Percentiles rank a stretch among this genome's conserved stretches.
Conservation (phyloP, 176 grass and related monocot genomes). For the Oryza glumipatula region DNA sequence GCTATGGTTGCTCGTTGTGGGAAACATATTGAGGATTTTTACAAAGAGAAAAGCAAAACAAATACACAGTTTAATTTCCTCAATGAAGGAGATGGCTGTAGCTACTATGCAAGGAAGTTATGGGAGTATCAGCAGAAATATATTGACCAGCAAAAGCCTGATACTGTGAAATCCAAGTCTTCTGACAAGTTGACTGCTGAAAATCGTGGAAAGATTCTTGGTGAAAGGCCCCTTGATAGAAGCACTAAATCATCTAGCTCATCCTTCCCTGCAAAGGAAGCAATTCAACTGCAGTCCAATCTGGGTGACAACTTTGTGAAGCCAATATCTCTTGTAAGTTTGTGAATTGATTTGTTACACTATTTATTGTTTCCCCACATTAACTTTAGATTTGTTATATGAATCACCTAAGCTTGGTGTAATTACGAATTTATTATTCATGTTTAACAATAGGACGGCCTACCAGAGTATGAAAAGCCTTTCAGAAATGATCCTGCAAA, state of each 20-base stretch:
- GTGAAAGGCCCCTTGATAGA: slow-evolving; percentile 89
- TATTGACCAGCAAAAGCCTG: slow-evolving; percentile 49
- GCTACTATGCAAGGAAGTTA: slow-evolving; percentile 83
- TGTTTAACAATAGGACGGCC: slow-evolving; percentile 58
- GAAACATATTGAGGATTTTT: slow-evolving; percentile 95
- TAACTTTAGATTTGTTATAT: slow-evolving; percentile 8
- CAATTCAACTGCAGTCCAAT: slow-evolving; percentile 75
- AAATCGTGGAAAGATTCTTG: slow-evolving; percentile 86
- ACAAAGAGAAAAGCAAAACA: slow-evolving; percentile 84
- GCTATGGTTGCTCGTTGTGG: slow-evolving; percentile 86
- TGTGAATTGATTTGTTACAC: slow-evolving; percentile 10
- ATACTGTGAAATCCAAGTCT: slow-evolving; percentile 50
- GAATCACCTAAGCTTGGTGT: slow-evolving; percentile 29
- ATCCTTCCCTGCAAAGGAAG: slow-evolving; percentile 57
- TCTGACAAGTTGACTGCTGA: slow-evolving; percentile 78
- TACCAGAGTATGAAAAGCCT: slow-evolving; percentile 66
- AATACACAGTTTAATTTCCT: slow-evolving; percentile 83
- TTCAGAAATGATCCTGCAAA: slow-evolving; percentile 85
- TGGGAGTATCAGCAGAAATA: slow-evolving; percentile 85
- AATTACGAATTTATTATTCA: slow-evolving; percentile 38
- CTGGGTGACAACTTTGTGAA: slow-evolving; percentile 78
- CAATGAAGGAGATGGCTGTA: slow-evolving; percentile 73
- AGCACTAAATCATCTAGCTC: slow-evolving; percentile 52
- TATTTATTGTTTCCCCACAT: background rate
- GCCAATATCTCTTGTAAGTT: slow-evolving; percentile 76